Conservation (phyloP, 108 stramenopile genomes). For the Nitzschia inconspicua region DNA sequence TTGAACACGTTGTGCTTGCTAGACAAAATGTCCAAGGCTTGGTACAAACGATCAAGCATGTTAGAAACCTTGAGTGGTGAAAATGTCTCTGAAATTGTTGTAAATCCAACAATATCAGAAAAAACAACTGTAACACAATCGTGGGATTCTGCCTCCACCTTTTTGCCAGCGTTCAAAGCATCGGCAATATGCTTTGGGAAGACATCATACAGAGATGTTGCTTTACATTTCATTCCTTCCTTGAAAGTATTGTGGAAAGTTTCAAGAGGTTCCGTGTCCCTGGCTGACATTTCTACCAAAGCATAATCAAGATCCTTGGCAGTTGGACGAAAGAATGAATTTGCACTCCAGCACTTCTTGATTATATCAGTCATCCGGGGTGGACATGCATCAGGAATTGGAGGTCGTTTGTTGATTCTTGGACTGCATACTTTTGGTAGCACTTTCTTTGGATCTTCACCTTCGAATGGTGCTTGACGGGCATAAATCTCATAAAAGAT, state of each 20-base stretch:
- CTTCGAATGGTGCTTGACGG: constrained; percentile 46
- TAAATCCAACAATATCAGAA: constrained; percentile 79
- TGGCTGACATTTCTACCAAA: background rate
- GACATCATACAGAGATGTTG: constrained; percentile 29
- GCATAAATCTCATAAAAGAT: constrained; percentile 52
- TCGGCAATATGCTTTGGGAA: constrained; percentile 60
- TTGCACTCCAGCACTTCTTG: constrained; percentile 21
- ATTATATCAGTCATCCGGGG: constrained; percentile 9
- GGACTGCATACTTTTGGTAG: constrained; percentile 2
- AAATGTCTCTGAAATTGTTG: constrained; percentile 39
- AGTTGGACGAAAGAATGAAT: constrained; percentile 17
- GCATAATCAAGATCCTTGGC: constrained; percentile 19
- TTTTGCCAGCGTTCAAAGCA: constrained; percentile 32
- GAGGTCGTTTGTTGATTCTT: constrained; percentile 26
- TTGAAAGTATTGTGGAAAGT: background rate
- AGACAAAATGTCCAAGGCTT: constrained; percentile 49
- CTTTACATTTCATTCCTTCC: background rate
- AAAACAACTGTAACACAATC: constrained; percentile 76
- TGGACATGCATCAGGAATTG: constrained; percentile 10
- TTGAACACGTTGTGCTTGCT: constrained; percentile 60
- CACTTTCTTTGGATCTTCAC: constrained; percentile 24
- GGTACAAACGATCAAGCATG: constrained; percentile 70
- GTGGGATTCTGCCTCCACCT: constrained; percentile 41
- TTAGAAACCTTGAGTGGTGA: constrained; percentile 54
- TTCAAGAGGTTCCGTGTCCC: constrained; percentile 6